A percentile compares a stretch with the other conserved stretches of the same genome.
These are phyloP conservation scores for Nannizzia gypsea DNA, from an alignment of 2,329 filamentous ascomycete species.

Conservation along the genomic window DNA sequence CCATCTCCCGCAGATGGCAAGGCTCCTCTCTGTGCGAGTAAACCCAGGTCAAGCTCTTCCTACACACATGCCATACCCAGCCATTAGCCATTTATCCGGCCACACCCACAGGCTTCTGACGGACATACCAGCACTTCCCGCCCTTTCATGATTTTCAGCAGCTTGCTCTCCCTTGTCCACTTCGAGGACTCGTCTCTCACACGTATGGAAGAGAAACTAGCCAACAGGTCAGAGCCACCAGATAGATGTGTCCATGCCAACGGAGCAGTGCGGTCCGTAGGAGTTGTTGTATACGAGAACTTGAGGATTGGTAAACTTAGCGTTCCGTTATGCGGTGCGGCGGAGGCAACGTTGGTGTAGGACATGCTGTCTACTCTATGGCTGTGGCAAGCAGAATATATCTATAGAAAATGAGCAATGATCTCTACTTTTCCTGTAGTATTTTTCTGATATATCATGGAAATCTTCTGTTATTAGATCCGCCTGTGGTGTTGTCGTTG, in stretches of 20 bases:
- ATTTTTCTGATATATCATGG: background rate
- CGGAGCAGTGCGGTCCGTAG: conserved; percentile 26
- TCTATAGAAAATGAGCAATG: too few species aligned
- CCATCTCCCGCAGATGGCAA: conserved; percentile 12
- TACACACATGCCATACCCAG: conserved; percentile 13
- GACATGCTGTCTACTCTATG: background rate
- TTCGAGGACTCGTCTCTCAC: conserved; percentile 3
- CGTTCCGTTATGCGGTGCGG: background rate
- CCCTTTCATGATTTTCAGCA: conserved; percentile 27
- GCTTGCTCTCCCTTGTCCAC: conserved; percentile 15
- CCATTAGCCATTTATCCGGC: background rate
- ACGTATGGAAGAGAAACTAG: conserved; percentile 25
- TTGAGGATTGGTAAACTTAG: conserved; percentile 23
- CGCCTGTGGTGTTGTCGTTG: background rate
- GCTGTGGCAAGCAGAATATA: background rate
- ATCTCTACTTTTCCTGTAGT: background rate
- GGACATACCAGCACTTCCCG: conserved; percentile 26
- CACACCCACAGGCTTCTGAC: background rate
- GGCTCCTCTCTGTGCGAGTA: conserved; percentile 19
- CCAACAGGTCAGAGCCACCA: conserved; percentile 26
- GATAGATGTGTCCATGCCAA: conserved; percentile 36
- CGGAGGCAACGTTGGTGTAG: background rate
- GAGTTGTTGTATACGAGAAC: conserved; percentile 35
- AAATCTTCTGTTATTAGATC: background rate
- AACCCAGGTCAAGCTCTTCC: conserved; percentile 33